phyloP scores from a whole-genome alignment of 306 rosid genomes.

The Cucurbita argyrosperma region DNA sequence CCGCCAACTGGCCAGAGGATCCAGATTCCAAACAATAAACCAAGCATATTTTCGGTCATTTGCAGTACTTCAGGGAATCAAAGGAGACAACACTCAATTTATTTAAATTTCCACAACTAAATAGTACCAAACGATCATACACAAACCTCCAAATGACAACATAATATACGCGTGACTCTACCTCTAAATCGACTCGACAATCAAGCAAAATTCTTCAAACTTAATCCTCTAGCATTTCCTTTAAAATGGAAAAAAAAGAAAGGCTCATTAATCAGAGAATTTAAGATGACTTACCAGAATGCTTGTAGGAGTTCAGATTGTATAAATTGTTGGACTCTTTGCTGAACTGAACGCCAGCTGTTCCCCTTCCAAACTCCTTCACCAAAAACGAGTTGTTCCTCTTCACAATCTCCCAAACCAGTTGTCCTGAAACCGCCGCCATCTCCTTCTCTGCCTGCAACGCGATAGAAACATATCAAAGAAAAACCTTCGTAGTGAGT shows the following conservation, averaged over 20 bases:
- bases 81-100: neutral
- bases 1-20: neutral
- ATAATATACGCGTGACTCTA: neutral
- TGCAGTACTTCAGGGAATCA: neutral
- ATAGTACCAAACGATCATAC: neutral
- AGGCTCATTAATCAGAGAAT: neutral
- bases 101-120: neutral
- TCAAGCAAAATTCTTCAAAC: neutral
- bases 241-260: neutral
- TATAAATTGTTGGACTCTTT: constrained; percentile 76
- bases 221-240: neutral
- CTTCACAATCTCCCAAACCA: constrained; percentile 94
- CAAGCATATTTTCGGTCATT: neutral
- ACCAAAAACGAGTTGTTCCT: constrained; percentile 75
- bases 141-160: neutral
- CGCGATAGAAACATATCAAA: neutral
- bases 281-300: constrained; percentile 39
- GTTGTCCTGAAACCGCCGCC: constrained; percentile 82
- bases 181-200: neutral
- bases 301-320: constrained; percentile 62
- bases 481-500: neutral
- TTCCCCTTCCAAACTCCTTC: constrained; percentile 68
- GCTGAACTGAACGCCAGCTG: constrained; percentile 67
- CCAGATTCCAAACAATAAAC: neutral
- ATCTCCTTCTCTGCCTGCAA: constrained; percentile 22